phyloP scores from a whole-genome alignment of 1,139 yeast species.

The Suhomyces choctaworum region DNA sequence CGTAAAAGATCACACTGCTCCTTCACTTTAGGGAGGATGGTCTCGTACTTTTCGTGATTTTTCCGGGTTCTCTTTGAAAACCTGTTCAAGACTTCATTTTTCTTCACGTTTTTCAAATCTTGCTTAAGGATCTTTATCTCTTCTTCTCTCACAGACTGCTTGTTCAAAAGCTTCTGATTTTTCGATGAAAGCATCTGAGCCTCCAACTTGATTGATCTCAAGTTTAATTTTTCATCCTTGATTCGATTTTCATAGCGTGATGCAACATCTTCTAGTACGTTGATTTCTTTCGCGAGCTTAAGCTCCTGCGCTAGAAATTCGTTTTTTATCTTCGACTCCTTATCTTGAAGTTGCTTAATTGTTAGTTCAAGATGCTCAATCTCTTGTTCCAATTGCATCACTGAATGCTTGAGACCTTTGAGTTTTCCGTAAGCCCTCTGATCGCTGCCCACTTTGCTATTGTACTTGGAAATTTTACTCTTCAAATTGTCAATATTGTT shows the following conservation, averaged over 20 bases:
- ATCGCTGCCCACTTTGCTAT: constrained; percentile 26
- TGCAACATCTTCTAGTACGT: constrained; percentile 26
- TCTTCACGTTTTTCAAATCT: constrained; percentile 34
- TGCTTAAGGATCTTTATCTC: constrained; percentile 27
- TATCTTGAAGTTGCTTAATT: constrained; percentile 20
- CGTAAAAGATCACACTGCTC: constrained; percentile 19
- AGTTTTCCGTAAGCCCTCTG: constrained; percentile 40
- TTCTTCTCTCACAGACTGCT: constrained; percentile 26
- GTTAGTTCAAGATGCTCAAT: constrained; percentile 28
- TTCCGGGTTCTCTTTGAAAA: constrained; percentile 31
- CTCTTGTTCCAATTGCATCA: constrained; percentile 42
- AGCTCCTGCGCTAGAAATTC: constrained; percentile 25
- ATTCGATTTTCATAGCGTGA: constrained; percentile 29
- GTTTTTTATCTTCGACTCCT: constrained; percentile 20
- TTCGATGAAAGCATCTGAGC: constrained; percentile 23
- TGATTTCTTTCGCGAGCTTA: constrained; percentile 23
- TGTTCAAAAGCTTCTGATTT: constrained; percentile 29
- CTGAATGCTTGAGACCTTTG: constrained; percentile 44
- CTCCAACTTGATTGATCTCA: constrained; percentile 28
- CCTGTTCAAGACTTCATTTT: constrained; percentile 27
- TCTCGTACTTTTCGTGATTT: constrained; percentile 40
- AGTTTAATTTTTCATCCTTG: constrained; percentile 22
- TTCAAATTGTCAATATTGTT: constrained; percentile 60
- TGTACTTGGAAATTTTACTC: constrained; percentile 46
- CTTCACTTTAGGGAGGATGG: constrained; percentile 37